Conservation (phyloP, 768 basidiomycete genomes). For the Lentinula boryana region DNA sequence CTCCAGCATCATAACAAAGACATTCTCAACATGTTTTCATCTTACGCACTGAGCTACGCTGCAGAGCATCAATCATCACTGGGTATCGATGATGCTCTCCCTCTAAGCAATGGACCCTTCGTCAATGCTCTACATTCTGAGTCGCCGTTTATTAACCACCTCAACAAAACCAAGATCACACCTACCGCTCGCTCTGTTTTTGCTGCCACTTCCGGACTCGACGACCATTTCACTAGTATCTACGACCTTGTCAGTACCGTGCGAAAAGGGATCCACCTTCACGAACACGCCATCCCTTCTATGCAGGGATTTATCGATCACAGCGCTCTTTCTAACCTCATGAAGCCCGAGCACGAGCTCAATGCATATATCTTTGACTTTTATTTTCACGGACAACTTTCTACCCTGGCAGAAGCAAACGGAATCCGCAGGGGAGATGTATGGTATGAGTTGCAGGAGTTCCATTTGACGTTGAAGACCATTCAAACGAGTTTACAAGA, state of each 20-base stretch:
- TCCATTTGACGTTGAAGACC: slow-evolving; percentile 41
- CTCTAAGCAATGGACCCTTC: slow-evolving; percentile 34
- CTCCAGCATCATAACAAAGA: neutral
- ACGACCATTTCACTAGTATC: slow-evolving; percentile 45
- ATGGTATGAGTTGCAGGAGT: slow-evolving; percentile 63
- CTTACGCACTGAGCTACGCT: neutral
- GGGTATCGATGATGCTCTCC: slow-evolving; percentile 39
- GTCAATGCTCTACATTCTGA: slow-evolving; percentile 7
- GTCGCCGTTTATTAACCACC: slow-evolving; percentile 21
- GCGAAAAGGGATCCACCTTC: slow-evolving; percentile 48
- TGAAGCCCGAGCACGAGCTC: slow-evolving; percentile 22
- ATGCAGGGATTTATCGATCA: slow-evolving; percentile 25
- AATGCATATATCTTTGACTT: slow-evolving; percentile 71
- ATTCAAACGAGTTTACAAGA: slow-evolving; percentile 46
- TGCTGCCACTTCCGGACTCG: slow-evolving; percentile 64
- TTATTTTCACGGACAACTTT: slow-evolving; percentile 56
- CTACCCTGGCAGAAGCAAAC: slow-evolving; percentile 43
- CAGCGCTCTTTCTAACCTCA: slow-evolving; percentile 11
- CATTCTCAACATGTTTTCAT: neutral
- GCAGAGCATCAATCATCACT: slow-evolving; percentile 17
- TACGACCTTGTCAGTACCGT: slow-evolving; percentile 46
- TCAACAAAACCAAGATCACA: neutral
- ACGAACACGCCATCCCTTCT: slow-evolving; percentile 57
- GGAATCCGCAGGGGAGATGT: slow-evolving; percentile 55
- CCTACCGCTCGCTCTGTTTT: slow-evolving; percentile 51